Percentiles rank a stretch among this genome's conserved stretches.
These are phyloP conservation scores for Syzygium aqueum DNA, from an alignment of 345 rosid genomes.

Conservation along the genomic window DNA sequence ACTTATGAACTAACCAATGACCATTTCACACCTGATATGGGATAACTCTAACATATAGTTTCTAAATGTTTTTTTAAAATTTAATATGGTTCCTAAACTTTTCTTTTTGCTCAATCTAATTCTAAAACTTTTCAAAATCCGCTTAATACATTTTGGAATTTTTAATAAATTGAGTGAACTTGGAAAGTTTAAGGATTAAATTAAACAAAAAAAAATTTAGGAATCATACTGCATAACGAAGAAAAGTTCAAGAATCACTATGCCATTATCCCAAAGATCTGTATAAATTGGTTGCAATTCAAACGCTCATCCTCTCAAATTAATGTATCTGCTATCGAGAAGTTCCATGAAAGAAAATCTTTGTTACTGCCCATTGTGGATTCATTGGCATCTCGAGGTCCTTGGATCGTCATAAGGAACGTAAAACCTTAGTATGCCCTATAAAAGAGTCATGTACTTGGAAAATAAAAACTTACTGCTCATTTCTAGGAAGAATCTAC, in stretches of 20 bases:
- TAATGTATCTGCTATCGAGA: background rate
- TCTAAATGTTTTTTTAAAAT: too few species aligned
- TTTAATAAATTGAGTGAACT: background rate
- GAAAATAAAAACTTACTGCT: too few species aligned
- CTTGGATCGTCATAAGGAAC: too few species aligned
- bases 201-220: rapidly evolving
- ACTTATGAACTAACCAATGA: too few species aligned
- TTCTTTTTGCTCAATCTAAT: background rate
- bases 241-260: background rate
- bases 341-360: too few species aligned
- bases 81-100: background rate
- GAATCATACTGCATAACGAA: background rate
- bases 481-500: too few species aligned
- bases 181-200: background rate
- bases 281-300: background rate
- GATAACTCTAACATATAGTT: too few species aligned
- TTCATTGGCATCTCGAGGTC: background rate
- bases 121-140: background rate
- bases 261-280: background rate
- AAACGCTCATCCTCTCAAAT: background rate
- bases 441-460: too few species aligned
- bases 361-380: too few species aligned
- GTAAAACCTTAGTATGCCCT: too few species aligned
- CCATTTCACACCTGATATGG: too few species aligned
- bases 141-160: background rate